A percentile compares a stretch with the other conserved stretches of the same genome.
Evolutionary conservation across 192 early-diverging fungal genomes (phyloP).

Genomic region (Geranomyces michiganensis): DNA sequence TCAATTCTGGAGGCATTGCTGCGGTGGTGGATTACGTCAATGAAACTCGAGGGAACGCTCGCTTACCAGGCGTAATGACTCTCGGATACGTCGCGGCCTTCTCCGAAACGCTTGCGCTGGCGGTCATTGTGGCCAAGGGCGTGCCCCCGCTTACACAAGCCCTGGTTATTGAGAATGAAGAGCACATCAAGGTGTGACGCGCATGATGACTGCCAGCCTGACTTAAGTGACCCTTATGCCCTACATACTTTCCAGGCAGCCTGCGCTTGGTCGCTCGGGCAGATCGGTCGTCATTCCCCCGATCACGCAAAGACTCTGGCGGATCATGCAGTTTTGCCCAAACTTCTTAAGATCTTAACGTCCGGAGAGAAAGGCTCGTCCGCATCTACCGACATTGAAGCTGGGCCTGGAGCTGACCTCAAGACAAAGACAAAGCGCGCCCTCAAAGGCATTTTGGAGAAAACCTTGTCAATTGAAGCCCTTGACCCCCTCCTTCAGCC

Average conservation of each 20-base stretch:
- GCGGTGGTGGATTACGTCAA: slow-evolving; percentile 61
- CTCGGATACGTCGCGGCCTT: slow-evolving; percentile 64
- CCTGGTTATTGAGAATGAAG: slow-evolving; percentile 53
- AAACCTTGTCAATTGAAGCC: slow-evolving; percentile 55
- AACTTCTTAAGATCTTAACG: slow-evolving; percentile 54
- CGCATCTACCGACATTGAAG: slow-evolving; percentile 23
- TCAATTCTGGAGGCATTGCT: slow-evolving; percentile 62
- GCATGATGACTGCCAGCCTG: background rate
- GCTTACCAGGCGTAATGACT: slow-evolving; percentile 63
- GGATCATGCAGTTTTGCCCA: slow-evolving; percentile 56
- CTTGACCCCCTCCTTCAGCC: slow-evolving; percentile 57
- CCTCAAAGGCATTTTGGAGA: slow-evolving; percentile 57
- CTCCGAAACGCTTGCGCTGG: slow-evolving; percentile 59
- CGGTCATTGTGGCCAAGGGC: slow-evolving; percentile 61
- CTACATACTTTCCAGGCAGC: slow-evolving; percentile 41
- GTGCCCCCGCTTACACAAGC: slow-evolving; percentile 52
- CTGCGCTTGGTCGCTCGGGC: slow-evolving; percentile 60
- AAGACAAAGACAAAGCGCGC: slow-evolving; percentile 60
- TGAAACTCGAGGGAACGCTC: slow-evolving; percentile 51
- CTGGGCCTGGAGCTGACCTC: slow-evolving; percentile 49
- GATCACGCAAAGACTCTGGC: slow-evolving; percentile 64
- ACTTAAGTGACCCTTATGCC: background rate
- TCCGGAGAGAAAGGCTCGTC: background rate
- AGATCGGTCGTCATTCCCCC: slow-evolving; percentile 62
- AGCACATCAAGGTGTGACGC: slow-evolving; percentile 53